These are phyloP conservation scores for Dicorynia guianensis DNA, from an alignment of 306 rosid species.

Conservation along the genomic window DNA sequence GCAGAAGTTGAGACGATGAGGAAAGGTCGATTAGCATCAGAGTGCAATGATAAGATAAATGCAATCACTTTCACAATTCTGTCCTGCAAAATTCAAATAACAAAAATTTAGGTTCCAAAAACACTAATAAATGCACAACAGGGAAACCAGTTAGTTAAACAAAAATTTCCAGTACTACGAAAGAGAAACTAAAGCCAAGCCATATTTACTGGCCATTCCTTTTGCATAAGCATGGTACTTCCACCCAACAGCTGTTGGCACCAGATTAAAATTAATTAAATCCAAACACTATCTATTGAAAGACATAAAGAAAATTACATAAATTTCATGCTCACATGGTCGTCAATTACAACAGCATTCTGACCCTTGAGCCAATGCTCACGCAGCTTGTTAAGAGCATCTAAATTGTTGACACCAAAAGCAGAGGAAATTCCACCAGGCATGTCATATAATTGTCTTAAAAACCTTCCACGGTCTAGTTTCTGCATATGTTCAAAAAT, in stretches of 20 bases:
- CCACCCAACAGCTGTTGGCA: slow-evolving; percentile 8
- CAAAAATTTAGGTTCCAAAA: neutral
- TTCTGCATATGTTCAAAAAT: slow-evolving; percentile 51
- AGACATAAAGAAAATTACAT: slow-evolving; percentile 8
- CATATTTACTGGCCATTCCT: neutral
- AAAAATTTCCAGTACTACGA: neutral
- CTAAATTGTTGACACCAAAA: slow-evolving; percentile 31
- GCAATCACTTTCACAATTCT: slow-evolving; percentile 56
- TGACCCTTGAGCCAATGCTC: slow-evolving; percentile 41
- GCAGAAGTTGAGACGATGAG: slow-evolving; percentile 66
- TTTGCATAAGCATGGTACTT: neutral
- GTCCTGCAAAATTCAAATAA: slow-evolving; percentile 54
- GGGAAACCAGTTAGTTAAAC: slow-evolving; percentile 18
- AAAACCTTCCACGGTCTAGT: slow-evolving; percentile 37
- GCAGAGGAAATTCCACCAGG: slow-evolving; percentile 23
- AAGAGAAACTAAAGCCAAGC: slow-evolving; percentile 2
- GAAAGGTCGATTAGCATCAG: slow-evolving; percentile 57
- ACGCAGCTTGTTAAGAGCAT: slow-evolving; percentile 46
- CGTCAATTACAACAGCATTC: slow-evolving; percentile 57
- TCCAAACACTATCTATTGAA: slow-evolving; percentile 21
- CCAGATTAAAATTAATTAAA: slow-evolving; percentile 7
- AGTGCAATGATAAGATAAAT: slow-evolving; percentile 57
- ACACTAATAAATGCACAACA: neutral
- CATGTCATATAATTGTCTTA: slow-evolving; percentile 39
- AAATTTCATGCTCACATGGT: slow-evolving; percentile 43